Conservation (phyloP, 1,284 basidiomycete species). For the Heterobasidion occidentale region DNA sequence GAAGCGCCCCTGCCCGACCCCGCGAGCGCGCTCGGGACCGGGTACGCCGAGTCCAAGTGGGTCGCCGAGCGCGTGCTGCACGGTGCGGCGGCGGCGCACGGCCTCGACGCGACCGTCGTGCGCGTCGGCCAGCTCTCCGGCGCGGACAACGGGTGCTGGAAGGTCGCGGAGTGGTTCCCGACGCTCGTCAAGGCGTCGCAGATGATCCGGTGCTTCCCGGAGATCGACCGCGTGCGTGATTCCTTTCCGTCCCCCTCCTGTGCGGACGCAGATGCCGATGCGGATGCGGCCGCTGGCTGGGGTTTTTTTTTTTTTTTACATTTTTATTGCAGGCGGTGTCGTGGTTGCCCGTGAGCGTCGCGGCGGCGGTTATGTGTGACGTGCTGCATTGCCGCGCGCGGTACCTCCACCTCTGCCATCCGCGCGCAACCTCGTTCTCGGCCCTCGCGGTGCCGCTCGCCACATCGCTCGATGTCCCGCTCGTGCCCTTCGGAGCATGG, state of each 20-base stretch:
- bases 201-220: not conserved
- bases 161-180: not conserved
- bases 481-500: not conserved
- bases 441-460: not conserved
- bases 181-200: conserved; percentile 18
- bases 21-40: not conserved
- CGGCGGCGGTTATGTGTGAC: not conserved
- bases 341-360: not conserved
- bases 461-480: not conserved
- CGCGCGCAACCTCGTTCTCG: not conserved
- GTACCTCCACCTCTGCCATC: not conserved
- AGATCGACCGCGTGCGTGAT: not conserved
- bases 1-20: not conserved
- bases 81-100: not conserved
- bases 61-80: not conserved
- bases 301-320: too few relatives aligned
- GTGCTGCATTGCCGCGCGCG: conserved; percentile 2
- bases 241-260: too few relatives aligned
- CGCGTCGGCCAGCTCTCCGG: not conserved
- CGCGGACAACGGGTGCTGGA: not conserved
- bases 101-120: not conserved
- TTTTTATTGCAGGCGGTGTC: not conserved
- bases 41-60: conserved; percentile 2
- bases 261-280: not conserved
- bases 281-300: too few relatives aligned